Evolutionary conservation across 1,284 basidiomycete genomes (phyloP).

Genomic region (Mycena citricolor): DNA sequence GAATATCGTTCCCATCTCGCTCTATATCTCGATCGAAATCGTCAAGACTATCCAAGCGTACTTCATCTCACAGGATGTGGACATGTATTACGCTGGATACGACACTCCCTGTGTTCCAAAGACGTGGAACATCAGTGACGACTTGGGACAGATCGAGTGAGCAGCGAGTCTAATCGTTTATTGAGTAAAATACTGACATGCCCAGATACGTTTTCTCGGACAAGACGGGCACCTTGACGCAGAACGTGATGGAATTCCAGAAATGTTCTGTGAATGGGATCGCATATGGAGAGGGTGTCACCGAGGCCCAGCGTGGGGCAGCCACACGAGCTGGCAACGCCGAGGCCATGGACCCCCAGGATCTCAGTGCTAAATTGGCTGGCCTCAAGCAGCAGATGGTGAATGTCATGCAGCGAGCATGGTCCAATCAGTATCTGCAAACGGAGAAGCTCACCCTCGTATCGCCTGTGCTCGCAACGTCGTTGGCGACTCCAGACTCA

Average conservation of each 20-base stretch:
- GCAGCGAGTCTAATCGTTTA: too few relatives aligned
- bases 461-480: conserved; percentile 79
- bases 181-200: conserved; percentile 1
- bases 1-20: conserved; percentile 95
- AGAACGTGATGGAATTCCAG: conserved; percentile 99
- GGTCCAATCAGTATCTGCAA: conserved; percentile 90
- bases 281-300: conserved; percentile 89
- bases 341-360: conserved; percentile 64
- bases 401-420: conserved; percentile 67
- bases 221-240: conserved; percentile 95
- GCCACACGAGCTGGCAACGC: conserved; percentile 79
- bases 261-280: conserved; percentile 89
- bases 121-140: conserved; percentile 98
- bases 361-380: conserved; percentile 66
- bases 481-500: conserved; percentile 63
- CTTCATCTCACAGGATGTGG: conserved; percentile 95
- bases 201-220: conserved; percentile 88
- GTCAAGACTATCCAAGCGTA: conserved; percentile 98
- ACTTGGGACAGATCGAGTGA: conserved; percentile 93
- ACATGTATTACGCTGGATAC: conserved; percentile 93
- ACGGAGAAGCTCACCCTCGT: conserved; percentile 85
- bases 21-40: conserved; percentile 97
- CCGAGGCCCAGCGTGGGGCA: conserved; percentile 92
- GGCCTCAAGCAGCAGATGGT: conserved; percentile 81
- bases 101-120: conserved; percentile 92